Evolutionary conservation across 2,329 filamentous ascomycete species (phyloP).

Genomic region (Botrytis pseudocinerea): DNA sequence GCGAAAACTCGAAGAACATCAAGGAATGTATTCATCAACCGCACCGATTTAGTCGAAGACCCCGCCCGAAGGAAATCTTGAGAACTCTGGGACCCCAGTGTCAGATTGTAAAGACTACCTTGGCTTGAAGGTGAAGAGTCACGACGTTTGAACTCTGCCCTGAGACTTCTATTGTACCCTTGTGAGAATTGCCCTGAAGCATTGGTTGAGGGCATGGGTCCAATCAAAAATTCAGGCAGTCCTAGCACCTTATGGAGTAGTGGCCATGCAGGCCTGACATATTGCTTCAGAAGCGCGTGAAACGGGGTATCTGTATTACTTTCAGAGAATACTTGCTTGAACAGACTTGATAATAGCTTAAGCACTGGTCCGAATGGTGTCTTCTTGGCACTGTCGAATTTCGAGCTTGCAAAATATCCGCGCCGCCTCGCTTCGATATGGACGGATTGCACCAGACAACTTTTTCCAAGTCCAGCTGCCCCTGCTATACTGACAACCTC

Average conservation of each 20-base stretch:
- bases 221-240: constrained; percentile 69
- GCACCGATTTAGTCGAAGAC: constrained; percentile 62
- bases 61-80: constrained; percentile 62
- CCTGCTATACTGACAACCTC: constrained; percentile 64
- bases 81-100: constrained; percentile 51
- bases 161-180: constrained; percentile 38
- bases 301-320: constrained; percentile 65
- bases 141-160: constrained; percentile 32
- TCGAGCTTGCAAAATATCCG: constrained; percentile 66
- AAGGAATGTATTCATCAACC: constrained; percentile 83
- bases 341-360: constrained; percentile 64
- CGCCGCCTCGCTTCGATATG: constrained; percentile 60
- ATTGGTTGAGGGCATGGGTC: constrained; percentile 35
- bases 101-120: constrained; percentile 29
- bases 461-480: constrained; percentile 64
- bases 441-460: constrained; percentile 62
- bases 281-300: constrained; percentile 61
- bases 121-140: constrained; percentile 38
- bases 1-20: constrained; percentile 83
- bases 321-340: constrained; percentile 68
- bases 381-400: constrained; percentile 63
- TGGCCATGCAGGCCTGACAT: constrained; percentile 64
- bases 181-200: constrained; percentile 30
- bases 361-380: constrained; percentile 64
- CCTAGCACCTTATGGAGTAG: constrained; percentile 62